Evolutionary conservation across 2,329 filamentous ascomycete species (phyloP).

Genomic region (Aspergillus puulaauensis): DNA sequence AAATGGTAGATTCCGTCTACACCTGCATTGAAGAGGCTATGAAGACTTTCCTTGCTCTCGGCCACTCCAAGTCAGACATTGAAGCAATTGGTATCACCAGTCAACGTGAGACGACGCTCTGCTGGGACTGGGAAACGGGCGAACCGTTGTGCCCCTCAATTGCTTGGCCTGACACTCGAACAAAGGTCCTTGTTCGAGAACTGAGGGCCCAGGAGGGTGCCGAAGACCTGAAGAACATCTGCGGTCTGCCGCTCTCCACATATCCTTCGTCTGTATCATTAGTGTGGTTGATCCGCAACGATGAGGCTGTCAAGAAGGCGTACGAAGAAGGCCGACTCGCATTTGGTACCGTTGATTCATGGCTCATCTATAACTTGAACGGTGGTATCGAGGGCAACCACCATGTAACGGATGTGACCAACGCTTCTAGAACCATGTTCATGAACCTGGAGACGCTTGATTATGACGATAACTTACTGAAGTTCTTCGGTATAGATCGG

Average conservation of each 20-base stretch:
- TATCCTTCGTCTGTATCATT: conserved; percentile 87
- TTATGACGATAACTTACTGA: conserved; percentile 74
- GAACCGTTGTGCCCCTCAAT: conserved; percentile 81
- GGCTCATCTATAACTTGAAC: conserved; percentile 81
- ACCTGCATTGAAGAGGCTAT: conserved; percentile 76
- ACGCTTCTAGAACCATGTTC: conserved; percentile 91
- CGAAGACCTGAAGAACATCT: conserved; percentile 67
- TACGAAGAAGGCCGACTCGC: conserved; percentile 75
- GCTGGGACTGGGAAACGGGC: conserved; percentile 80
- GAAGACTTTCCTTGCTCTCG: conserved; percentile 67
- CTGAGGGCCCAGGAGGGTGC: conserved; percentile 67
- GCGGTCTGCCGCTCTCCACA: conserved; percentile 80
- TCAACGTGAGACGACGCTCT: conserved; percentile 83
- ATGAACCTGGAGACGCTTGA: conserved; percentile 80
- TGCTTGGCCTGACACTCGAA: conserved; percentile 87
- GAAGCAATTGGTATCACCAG: conserved; percentile 82
- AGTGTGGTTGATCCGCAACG: conserved; percentile 75
- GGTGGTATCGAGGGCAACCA: conserved; percentile 66
- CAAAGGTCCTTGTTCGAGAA: conserved; percentile 71
- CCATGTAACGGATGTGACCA: conserved; percentile 82
- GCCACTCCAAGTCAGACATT: conserved; percentile 67
- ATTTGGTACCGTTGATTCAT: conserved; percentile 86
- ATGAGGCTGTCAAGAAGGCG: conserved; percentile 66
- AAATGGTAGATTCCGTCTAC: conserved; percentile 73
- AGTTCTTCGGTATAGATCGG: conserved; percentile 75